These are phyloP conservation scores for Termitomyces sp. DNA, from an alignment of 768 basidiomycete species.

Conservation along the genomic window DNA sequence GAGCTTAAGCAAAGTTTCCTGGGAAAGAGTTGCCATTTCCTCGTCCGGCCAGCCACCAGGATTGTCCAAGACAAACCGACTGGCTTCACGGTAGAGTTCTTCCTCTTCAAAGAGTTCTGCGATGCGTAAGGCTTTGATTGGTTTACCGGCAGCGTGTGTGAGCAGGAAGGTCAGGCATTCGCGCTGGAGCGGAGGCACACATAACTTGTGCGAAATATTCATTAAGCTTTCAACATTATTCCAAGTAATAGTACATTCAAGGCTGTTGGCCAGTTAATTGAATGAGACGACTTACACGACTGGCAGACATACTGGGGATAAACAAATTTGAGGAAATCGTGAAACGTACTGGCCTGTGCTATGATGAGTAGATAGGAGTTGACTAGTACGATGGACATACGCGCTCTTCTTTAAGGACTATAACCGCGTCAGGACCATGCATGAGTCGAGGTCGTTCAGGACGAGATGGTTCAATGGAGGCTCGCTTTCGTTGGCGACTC, in stretches of 20 bases:
- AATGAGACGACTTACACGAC: background rate
- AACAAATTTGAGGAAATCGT: slow-evolving; percentile 89
- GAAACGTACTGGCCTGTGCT: slow-evolving; percentile 71
- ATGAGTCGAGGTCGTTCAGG: slow-evolving; percentile 36
- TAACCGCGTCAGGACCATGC: slow-evolving; percentile 70
- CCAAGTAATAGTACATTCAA: slow-evolving; percentile 93
- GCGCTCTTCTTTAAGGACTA: slow-evolving; percentile 87
- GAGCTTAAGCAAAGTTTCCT: slow-evolving; percentile 80
- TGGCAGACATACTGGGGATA: slow-evolving; percentile 75
- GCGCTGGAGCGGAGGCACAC: slow-evolving; percentile 72
- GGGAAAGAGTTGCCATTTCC: slow-evolving; percentile 75
- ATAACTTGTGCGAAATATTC: slow-evolving; percentile 87
- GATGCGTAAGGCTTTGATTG: slow-evolving; percentile 89
- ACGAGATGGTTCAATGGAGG: slow-evolving; percentile 8
- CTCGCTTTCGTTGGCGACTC: slow-evolving; percentile 8
- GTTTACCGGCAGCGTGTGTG: slow-evolving; percentile 87
- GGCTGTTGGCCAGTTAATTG: slow-evolving; percentile 28
- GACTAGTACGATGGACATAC: slow-evolving; percentile 27
- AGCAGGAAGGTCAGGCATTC: slow-evolving; percentile 85
- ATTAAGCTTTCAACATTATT: slow-evolving; percentile 89
- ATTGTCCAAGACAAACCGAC: slow-evolving; percentile 89
- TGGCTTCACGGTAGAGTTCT: slow-evolving; percentile 84
- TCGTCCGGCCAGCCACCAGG: slow-evolving; percentile 81
- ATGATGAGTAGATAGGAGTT: background rate
- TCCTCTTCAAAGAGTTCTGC: slow-evolving; percentile 89